Evolutionary conservation across 768 basidiomycete genomes (phyloP).

Genomic region (Podaxis mareebaensis): DNA sequence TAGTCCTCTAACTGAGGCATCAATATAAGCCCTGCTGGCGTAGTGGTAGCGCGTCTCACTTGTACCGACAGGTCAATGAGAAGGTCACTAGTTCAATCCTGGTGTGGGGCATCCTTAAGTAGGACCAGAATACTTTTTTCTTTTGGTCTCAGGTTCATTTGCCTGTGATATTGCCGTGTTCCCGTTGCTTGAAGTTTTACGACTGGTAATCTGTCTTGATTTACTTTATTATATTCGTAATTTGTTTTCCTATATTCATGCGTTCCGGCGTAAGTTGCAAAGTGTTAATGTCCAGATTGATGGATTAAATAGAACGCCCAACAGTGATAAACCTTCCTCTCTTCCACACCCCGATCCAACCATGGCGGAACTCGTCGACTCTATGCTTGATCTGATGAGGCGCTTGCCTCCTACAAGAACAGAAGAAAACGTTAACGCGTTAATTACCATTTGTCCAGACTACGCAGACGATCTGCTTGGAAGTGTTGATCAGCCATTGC

Average conservation of each 20-base stretch:
- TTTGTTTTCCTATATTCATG: too few relatives aligned
- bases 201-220: too few relatives aligned
- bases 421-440: constrained; percentile 81
- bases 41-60: constrained; percentile 44
- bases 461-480: constrained; percentile 93
- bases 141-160: not conserved
- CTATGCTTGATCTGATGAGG: constrained; percentile 94
- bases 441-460: constrained; percentile 86
- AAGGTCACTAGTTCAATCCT: constrained; percentile 45
- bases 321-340: not conserved
- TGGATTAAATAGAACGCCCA: constrained; percentile 8
- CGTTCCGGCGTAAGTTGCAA: too few relatives aligned
- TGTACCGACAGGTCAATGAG: constrained; percentile 31
- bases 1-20: not conserved
- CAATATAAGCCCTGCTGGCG: constrained; percentile 32
- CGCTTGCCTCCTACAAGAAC: constrained; percentile 91
- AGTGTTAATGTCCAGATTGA: not conserved
- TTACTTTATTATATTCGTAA: too few relatives aligned
- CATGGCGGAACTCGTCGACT: constrained; percentile 82
- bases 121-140: constrained; percentile 12
- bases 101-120: constrained; percentile 32
- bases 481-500: constrained; percentile 92
- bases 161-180: not conserved
- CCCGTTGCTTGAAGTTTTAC: too few relatives aligned
- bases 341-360: constrained; percentile 12